Base-by-base conservation (phyloP, 805 yeast genomes). In the Pichia deserticola region DNA sequence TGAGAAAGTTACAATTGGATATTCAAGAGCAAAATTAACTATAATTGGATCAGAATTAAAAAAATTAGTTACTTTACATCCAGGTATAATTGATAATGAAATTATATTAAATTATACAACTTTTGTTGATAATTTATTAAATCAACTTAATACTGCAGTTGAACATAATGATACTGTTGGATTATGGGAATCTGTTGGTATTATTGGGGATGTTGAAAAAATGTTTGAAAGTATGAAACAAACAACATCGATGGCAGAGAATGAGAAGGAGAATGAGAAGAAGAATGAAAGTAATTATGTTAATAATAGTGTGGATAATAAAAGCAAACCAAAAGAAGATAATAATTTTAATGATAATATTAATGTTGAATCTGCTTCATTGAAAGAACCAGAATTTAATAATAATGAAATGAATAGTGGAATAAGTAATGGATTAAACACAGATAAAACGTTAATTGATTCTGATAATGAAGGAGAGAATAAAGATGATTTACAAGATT, bases 131-230 rank as follows among this genome's bases (percentile, higher is more conserved):
- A 77, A 78, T 40, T 64, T 84, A 44, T 65, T 84, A 29, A 72
- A 71, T 43, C 89, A 83, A 57, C 66, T 84, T 51, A 79, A 81
- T 49, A 67, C 65, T 13, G 78, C 85, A 3, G 75, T 81, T 7
- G 72, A 71, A 7, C 61, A 67, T 13, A 76, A 77, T 35, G 86
- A 84, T 57, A 72, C 75, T 20, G 75, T 77, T 40, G 77, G 77
- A 11, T 79, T 81, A 49, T 75, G 79, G 66, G 89, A 84, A 59
- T 83, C 88, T 56, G 70, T 84, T 48, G 79, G 80, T 0, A 82
- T 82, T 33, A 79, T 84, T 32, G 74, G 74, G 51, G 89, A 84
- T 55, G 82, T 84, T 65, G 89, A 84, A 58, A 76, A 80, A 55
- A 84, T 84, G 89, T 84, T 81, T 61, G 83, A 81, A 42, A 75